Base-by-base conservation (phyloP, 345 rosid genomes). In the Cardamine resedifolia region DNA sequence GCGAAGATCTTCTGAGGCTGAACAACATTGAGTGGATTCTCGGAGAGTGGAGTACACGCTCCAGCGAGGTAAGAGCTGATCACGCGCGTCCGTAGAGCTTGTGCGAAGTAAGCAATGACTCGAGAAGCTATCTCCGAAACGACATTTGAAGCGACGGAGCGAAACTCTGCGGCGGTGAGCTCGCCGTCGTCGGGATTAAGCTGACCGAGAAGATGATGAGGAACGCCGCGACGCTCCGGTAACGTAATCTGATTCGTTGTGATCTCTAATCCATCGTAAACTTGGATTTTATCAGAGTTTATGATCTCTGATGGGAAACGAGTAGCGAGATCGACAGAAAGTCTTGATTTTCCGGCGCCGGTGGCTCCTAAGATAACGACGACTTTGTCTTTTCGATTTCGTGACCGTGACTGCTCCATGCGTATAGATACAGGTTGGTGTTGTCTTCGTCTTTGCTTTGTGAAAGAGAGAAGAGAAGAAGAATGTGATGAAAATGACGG, bases 281-380 rank as follows among this genome's bases (percentile, higher is more conserved):
- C 80, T 79, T 95, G 98, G 59, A 92, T 92, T 85, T 96, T 92
- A 72, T 96, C 97, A 19, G 94, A 79, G 88, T 96, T 96, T 20
- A 96, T 77, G 76, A 96, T 77, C 78, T 96, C 92, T 6, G 86
- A 70, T 36, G 78, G 74, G 57, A 81, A 82, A 20, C 68, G 70
- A 56, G 80, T 60, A 33, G 89, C 93, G 14, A 92, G 86, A 81
- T 96, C 96, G 81, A 96, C 63, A 45, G 97, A 96, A 14, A 90
- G 96, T 4, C 73, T 61, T 15, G 98, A 84, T 73, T 92, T 96
- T 7, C 98, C 99, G 16, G 87, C 79, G 10, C 98, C 97, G 44
- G 97, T 92, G 18, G 98, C 96, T 14, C 98, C 99, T 86, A 96
- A 70, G 67, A 92, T 81, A 31, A 92, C 94, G 10, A 91, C 64